These are phyloP conservation scores for Aspergillus costaricaensis DNA, from an alignment of 2,329 filamentous ascomycete species.

Conservation along the genomic window DNA sequence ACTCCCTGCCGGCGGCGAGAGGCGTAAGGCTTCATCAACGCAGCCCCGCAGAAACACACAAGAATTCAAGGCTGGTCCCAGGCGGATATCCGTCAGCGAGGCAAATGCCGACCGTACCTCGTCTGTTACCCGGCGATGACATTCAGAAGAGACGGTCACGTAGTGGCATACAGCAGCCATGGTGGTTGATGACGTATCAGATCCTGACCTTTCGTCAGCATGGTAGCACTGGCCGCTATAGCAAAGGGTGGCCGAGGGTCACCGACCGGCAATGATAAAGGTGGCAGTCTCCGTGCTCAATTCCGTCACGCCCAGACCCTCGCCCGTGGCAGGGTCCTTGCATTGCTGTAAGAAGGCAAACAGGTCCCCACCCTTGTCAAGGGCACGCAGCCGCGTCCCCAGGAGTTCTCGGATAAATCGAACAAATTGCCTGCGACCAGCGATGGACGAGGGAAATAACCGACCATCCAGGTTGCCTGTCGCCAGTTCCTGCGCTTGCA, in stretches of 20 bases:
- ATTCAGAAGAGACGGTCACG: not conserved
- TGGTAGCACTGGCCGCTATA: no score
- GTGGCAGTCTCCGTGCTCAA: conserved; percentile 3
- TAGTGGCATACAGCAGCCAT: not conserved
- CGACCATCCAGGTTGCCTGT: not conserved
- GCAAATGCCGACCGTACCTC: not conserved
- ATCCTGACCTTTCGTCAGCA: not conserved
- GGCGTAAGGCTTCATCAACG: not conserved
- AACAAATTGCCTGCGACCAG: not conserved
- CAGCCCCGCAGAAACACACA: not conserved
- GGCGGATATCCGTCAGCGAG: not conserved
- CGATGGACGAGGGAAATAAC: not conserved
- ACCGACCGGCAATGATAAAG: not conserved
- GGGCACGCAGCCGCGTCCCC: not conserved
- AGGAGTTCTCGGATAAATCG: not conserved
- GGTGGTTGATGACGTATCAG: not conserved
- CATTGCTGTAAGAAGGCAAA: conserved; percentile 6
- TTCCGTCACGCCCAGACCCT: not conserved
- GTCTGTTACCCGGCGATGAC: not conserved
- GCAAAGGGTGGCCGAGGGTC: not conserved
- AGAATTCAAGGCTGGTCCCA: not conserved
- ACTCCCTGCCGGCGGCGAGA: not conserved
- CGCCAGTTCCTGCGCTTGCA: not conserved
- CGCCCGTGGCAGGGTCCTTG: not conserved
- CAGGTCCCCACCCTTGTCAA: not conserved